These are phyloP conservation scores for Chamaecrista fasciculata DNA, from an alignment of 306 rosid species.

Conservation along the genomic window DNA sequence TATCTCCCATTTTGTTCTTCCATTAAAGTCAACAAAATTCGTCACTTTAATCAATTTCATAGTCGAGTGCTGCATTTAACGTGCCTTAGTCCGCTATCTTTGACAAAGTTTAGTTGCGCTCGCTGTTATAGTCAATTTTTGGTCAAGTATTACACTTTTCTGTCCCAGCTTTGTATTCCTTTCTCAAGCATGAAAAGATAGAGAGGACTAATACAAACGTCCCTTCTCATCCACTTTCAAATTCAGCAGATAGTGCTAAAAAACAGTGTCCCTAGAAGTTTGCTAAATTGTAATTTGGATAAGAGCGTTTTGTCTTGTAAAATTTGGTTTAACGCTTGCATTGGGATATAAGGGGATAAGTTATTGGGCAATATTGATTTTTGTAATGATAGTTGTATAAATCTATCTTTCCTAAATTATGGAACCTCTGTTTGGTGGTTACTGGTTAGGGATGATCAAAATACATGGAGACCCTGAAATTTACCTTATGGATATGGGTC, in stretches of 20 bases:
- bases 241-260: background rate
- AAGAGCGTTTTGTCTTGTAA: background rate
- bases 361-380: background rate
- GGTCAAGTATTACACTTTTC: background rate
- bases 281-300: background rate
- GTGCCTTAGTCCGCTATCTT: conserved; percentile 10
- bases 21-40: background rate
- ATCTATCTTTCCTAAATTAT: background rate
- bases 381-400: background rate
- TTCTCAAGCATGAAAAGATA: background rate
- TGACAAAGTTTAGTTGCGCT: conserved; percentile 1
- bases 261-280: background rate
- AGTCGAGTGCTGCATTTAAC: conserved; percentile 14
- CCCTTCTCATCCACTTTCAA: background rate
- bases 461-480: too few relatives aligned
- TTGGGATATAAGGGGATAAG: background rate
- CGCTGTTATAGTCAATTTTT: conserved; percentile 1
- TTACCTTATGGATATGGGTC: too few relatives aligned
- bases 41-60: background rate
- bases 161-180: background rate
- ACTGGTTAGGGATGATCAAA: too few relatives aligned
- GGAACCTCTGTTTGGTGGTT: background rate
- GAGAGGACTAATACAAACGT: background rate
- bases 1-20: background rate
- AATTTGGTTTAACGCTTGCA: background rate